phyloP scores from a whole-genome alignment of 2,329 filamentous ascomycete species.

The Pseudogymnoascus sp. region DNA sequence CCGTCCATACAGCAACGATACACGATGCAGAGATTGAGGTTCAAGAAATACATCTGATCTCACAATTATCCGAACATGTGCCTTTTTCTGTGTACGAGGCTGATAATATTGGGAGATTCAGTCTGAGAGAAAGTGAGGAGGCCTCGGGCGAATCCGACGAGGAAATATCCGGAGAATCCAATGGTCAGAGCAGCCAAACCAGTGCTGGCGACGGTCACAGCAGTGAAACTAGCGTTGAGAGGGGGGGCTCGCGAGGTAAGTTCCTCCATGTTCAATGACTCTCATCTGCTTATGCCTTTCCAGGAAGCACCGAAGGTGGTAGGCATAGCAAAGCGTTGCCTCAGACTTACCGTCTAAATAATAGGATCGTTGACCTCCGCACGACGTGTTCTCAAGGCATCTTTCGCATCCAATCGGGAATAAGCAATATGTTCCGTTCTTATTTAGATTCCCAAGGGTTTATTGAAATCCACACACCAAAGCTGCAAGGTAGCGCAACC shows the following conservation, averaged over 20 bases:
- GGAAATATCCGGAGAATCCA: not conserved
- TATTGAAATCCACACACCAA: slow-evolving; percentile 90
- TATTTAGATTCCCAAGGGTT: slow-evolving; percentile 71
- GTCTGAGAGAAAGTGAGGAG: slow-evolving; percentile 48
- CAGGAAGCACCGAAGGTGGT: not conserved
- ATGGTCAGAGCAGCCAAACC: not conserved
- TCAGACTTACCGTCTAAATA: slow-evolving; percentile 50
- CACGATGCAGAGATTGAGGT: slow-evolving; percentile 72
- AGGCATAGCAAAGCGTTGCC: not conserved
- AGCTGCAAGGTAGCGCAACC: slow-evolving; percentile 81
- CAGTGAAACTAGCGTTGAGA: not conserved
- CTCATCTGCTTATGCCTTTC: not conserved
- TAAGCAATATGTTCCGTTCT: slow-evolving; percentile 72
- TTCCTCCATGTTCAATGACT: not conserved
- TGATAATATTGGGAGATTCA: slow-evolving; percentile 51
- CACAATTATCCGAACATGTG: slow-evolving; percentile 52
- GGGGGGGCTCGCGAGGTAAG: not conserved
- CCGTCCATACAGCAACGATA: slow-evolving; percentile 68
- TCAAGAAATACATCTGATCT: slow-evolving; percentile 56
- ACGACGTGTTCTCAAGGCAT: slow-evolving; percentile 83
- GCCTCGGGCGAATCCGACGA: slow-evolving; percentile 21
- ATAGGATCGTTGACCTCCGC: slow-evolving; percentile 76
- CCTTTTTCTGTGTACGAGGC: slow-evolving; percentile 67
- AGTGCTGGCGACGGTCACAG: not conserved
- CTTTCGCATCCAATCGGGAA: slow-evolving; percentile 77